Percentiles rank a stretch among this genome's conserved stretches.
Evolutionary conservation across 805 yeast species (phyloP).

Genomic region (Saccharomyces paradoxus): DNA sequence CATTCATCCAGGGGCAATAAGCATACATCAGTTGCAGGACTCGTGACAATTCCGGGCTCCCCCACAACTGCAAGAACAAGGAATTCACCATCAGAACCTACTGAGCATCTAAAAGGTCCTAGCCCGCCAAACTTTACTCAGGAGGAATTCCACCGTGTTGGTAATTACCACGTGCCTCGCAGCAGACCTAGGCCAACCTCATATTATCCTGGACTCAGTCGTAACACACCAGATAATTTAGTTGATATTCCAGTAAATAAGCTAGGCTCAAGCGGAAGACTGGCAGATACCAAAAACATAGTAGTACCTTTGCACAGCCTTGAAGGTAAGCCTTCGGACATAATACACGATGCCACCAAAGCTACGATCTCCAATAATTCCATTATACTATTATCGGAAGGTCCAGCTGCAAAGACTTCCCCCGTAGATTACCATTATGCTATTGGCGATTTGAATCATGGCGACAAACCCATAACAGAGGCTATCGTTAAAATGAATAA

Average conservation of each 20-base stretch:
- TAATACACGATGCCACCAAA: constrained; percentile 10
- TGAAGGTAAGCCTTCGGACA: constrained; percentile 1
- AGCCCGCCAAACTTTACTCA: neutral
- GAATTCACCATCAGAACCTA: neutral
- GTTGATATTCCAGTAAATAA: neutral
- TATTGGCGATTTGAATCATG: neutral
- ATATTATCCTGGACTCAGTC: constrained; percentile 48
- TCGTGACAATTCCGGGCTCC: neutral
- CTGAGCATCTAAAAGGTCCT: neutral
- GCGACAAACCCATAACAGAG: neutral
- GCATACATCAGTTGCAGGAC: neutral
- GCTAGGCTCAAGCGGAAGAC: neutral
- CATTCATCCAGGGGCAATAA: neutral
- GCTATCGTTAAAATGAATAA: neutral
- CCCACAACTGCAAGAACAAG: neutral
- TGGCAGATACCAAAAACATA: neutral
- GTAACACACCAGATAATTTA: constrained; percentile 2
- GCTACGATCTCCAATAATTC: neutral
- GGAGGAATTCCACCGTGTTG: neutral
- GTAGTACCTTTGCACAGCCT: neutral
- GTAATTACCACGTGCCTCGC: neutral
- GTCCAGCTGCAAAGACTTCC: neutral
- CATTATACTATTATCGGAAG: neutral
- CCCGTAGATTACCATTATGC: neutral
- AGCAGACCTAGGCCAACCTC: constrained; percentile 78